phyloP scores from a whole-genome alignment of 2,329 filamentous ascomycete species.

The Stemphylium vesicarium region DNA sequence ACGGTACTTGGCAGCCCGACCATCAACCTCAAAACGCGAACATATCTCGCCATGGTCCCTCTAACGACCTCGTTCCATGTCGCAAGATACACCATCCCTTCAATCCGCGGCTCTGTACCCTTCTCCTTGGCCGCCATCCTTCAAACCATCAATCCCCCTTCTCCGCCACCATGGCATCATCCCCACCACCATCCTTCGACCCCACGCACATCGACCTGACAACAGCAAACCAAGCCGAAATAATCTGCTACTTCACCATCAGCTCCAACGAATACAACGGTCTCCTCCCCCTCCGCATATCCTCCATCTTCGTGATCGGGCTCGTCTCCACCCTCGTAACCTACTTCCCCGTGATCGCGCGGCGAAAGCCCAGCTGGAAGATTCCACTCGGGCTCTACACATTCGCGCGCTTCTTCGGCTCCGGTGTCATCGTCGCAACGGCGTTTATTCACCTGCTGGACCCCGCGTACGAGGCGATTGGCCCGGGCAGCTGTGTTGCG shows the following conservation, averaged over 20 bases:
- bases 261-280: slow-evolving; percentile 1
- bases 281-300: background rate
- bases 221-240: background rate
- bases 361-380: slow-evolving; percentile 1
- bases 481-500: slow-evolving; percentile 4
- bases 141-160: background rate
- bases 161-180: background rate
- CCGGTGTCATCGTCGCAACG: slow-evolving; percentile 6
- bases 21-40: background rate
- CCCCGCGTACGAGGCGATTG: slow-evolving; percentile 8
- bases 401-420: slow-evolving; percentile 9
- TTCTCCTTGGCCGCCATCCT: background rate
- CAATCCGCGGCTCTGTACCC: background rate
- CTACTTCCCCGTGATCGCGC: slow-evolving; percentile 6
- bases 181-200: background rate
- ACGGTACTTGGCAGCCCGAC: slow-evolving; percentile 5
- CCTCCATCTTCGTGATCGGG: slow-evolving; percentile 10
- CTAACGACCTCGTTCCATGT: no score
- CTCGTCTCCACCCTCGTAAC: background rate
- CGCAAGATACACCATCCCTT: rapidly evolving
- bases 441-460: slow-evolving; percentile 7
- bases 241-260: slow-evolving; percentile 4
- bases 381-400: slow-evolving; percentile 5
- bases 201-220: slow-evolving; percentile 2
- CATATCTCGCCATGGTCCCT: no score